These are phyloP conservation scores for Rhodofomes roseus DNA, from an alignment of 1,284 basidiomycete genomes.

Conservation along the genomic window DNA sequence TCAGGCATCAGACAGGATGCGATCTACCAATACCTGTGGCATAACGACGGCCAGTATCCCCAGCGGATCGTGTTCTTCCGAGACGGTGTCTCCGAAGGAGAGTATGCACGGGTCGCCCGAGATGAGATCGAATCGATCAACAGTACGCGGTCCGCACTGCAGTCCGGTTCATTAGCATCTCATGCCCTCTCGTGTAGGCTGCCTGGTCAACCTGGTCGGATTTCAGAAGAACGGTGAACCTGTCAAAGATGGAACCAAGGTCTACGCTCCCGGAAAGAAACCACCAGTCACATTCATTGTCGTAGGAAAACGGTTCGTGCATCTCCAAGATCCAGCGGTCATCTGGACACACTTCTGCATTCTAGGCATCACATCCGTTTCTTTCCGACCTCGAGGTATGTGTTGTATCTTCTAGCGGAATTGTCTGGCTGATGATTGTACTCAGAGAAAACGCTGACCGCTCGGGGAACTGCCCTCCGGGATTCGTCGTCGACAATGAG, in stretches of 20 bases:
- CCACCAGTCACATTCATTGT: conserved; percentile 41
- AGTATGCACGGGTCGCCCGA: conserved; percentile 41
- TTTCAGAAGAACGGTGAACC: background rate
- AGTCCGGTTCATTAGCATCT: background rate
- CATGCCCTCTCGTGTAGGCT: background rate
- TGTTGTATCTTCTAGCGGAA: background rate
- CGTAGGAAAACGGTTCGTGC: conserved; percentile 51
- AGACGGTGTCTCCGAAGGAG: conserved; percentile 66
- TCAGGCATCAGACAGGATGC: conserved; percentile 20
- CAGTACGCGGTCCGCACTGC: conserved; percentile 28
- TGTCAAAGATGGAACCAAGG: background rate
- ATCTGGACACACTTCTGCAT: background rate
- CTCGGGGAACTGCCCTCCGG: conserved; percentile 44
- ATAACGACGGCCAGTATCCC: conserved; percentile 19
- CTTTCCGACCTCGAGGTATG: conserved; percentile 31
- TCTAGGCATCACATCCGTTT: conserved; percentile 47
- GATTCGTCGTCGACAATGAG: conserved; percentile 44
- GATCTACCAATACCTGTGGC: conserved; percentile 17
- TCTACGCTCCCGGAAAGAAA: conserved; percentile 7
- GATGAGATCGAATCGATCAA: conserved; percentile 44
- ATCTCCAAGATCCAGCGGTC: background rate
- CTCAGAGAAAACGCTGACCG: conserved; percentile 1
- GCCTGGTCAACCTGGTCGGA: background rate
- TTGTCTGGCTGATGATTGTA: conserved; percentile 1
- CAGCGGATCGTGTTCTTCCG: conserved; percentile 48